Base-by-base conservation (phyloP, 164 flowering plant species). In the Nymphaea thermarum region DNA sequence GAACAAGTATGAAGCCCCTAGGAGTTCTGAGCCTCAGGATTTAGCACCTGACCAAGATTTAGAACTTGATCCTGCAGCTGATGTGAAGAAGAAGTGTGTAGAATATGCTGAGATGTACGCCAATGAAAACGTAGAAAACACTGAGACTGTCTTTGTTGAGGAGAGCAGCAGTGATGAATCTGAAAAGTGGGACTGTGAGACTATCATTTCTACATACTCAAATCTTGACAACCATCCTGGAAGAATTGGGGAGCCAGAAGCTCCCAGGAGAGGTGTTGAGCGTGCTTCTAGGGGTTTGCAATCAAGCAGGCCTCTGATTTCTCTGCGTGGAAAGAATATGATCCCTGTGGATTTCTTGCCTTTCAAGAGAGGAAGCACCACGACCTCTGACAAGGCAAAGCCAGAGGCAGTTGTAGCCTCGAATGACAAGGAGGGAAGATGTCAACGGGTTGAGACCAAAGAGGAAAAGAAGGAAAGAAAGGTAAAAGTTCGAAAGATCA, bases 191-290 rank as follows among this genome's bases (percentile, higher is more conserved):
- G 99, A 95, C 72, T 95, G 98, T 80, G 99, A 95, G 70, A 87
- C 96, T 17, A 82, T 95, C 14, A 69, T 95, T 53, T 76, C 96
- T 41, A 91, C 99, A 16, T 94, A 85, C 73, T 90, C 99, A 25
- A 94, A 86, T 77, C 90, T 94, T 65, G 98, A 94, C 77, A 91
- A 94, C 70, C 98, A 91, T 71, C 99, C 98, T 74, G 92, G 86
- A 43, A 86, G 84, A 80, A 94, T 94, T 72, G 84, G 55, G 71
- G 89, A 85, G 66, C 98, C 96, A 45, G 82, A 61, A 43, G 61
- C 55, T 44, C 55, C 76, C 63, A 82, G 90, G 78, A 91, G 86
- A 78, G 84, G 76, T 77, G 47, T 81, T 65, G 76, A 83, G 76
- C 69, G 85, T 44, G 44, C 82, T 2, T 68, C 81, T 73, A 80